Conservation (phyloP, 2,329 filamentous ascomycete species). For the Dactylellina sp. region DNA sequence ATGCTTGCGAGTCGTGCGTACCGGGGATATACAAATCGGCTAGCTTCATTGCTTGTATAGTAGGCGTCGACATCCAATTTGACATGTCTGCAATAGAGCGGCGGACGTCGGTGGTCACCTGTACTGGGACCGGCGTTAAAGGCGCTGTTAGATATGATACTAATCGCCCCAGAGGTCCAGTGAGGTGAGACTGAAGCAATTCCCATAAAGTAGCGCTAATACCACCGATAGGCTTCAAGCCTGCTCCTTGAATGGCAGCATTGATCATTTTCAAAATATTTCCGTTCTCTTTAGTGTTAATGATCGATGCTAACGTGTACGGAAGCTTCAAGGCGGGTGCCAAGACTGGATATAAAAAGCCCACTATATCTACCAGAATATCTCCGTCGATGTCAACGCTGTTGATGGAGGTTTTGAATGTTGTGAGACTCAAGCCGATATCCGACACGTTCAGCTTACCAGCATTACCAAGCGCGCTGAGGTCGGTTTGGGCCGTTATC, state of each 20-base stretch:
- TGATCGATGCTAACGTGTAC: constrained; percentile 42
- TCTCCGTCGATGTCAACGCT: constrained; percentile 37
- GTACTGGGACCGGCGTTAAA: too few relatives aligned
- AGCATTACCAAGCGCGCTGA: constrained; percentile 8
- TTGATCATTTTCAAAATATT: constrained; percentile 37
- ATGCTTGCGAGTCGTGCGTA: constrained; percentile 49
- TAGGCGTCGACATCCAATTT: constrained; percentile 45
- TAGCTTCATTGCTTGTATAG: constrained; percentile 29
- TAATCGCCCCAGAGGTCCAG: neutral
- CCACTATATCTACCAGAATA: constrained; percentile 50
- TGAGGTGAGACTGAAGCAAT: neutral
- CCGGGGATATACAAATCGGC: constrained; percentile 41
- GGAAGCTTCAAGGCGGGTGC: constrained; percentile 34
- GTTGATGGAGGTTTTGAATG: constrained; percentile 33
- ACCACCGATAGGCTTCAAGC: constrained; percentile 11
- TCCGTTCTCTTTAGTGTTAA: constrained; percentile 40
- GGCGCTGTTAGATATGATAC: neutral
- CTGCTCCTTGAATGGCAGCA: neutral
- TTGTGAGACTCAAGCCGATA: constrained; percentile 29
- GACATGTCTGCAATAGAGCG: constrained; percentile 15
- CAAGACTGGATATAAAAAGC: constrained; percentile 34
- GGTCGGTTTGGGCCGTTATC: constrained; percentile 22
- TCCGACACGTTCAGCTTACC: constrained; percentile 14
- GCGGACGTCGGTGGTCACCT: neutral
- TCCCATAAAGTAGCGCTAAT: neutral